Evolutionary conservation across 2,329 filamentous ascomycete species (phyloP), one percentile per base, ranked within the genome.

Genomic region (Calonectria pauciramosa): DNA sequence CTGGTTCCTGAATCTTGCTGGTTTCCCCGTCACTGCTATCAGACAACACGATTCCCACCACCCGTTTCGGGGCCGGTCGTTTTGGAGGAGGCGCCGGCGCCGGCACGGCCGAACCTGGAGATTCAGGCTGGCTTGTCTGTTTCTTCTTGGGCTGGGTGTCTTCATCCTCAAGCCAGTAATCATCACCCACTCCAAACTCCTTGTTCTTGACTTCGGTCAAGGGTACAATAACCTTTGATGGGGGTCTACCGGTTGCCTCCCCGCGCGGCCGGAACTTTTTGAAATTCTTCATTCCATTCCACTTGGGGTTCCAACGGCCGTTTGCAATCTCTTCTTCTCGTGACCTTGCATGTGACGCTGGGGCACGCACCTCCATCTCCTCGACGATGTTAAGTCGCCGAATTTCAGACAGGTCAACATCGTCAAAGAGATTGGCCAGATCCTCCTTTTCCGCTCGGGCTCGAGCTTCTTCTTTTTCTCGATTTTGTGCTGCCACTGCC

Each of bases 221-320:
- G 0, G 89, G 86, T 5, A 98, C 91, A 49, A 97, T 94, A 41
- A 94, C 86, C 70, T 86, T 86, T 34, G 86, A 84, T 2, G 85
- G 83, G 3, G 85, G 83, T 20, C 89, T 83, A 8, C 89, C 86
- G 2, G 80, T 76, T 8, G 78, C 77, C 26, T 90, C 90, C 30
- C 91, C 93, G 68, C 91, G 88, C 70, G 88, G 89, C 28, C 90
- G 89, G 82, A 99, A 99, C 80, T 92, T 94, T 84, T 99, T 99
- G 87, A 98, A 99, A 82, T 99, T 99, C 85, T 95, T 96, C 54
- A 96, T 90, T 0, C 96, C 97, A 82, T 98, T 98, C 97, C 97
- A 99, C 49, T 89, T 90, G 0, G 95, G 92, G 78, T 98, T 91
- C 96, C 96, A 98, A 51, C 95, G 90, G 7, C 89, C 88, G 54